These are phyloP conservation scores for Ogataea ganodermae DNA, from an alignment of 805 yeast species.

Conservation along the genomic window DNA sequence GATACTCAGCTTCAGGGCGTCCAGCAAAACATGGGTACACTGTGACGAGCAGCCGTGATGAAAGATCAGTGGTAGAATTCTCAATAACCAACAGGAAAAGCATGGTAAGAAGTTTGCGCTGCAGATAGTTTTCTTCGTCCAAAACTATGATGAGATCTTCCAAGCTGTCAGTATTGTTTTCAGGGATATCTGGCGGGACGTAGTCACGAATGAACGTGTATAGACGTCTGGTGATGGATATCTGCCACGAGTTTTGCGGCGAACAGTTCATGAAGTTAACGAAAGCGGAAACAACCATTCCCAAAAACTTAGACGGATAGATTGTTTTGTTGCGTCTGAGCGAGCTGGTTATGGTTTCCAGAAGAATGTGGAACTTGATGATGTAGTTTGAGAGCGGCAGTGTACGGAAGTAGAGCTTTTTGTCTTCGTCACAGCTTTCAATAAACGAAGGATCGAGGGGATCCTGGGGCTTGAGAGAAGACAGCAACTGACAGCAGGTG, in stretches of 20 bases:
- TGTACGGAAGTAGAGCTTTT: constrained; percentile 8
- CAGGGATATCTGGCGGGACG: constrained; percentile 47
- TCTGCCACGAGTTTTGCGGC: constrained; percentile 31
- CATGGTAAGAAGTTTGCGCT: constrained; percentile 64
- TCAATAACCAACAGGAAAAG: constrained; percentile 54
- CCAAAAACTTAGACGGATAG: constrained; percentile 78
- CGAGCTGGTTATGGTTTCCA: constrained; percentile 63
- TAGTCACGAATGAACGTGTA: constrained; percentile 64
- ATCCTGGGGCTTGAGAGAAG: constrained; percentile 31
- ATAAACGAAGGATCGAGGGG: constrained; percentile 2
- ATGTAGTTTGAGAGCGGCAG: constrained; percentile 40
- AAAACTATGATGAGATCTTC: constrained; percentile 41
- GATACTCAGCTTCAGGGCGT: neutral
- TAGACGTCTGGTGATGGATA: constrained; percentile 59
- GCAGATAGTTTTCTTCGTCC: constrained; percentile 63
- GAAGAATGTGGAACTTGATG: constrained; percentile 62
- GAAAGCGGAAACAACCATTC: constrained; percentile 64
- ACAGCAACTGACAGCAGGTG: constrained; percentile 65
- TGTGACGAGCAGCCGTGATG: constrained; percentile 8
- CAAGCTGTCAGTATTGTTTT: constrained; percentile 38
- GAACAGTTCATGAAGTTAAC: constrained; percentile 53
- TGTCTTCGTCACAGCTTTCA: constrained; percentile 17
- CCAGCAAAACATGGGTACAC: constrained; percentile 16
- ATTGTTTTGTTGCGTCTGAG: constrained; percentile 63
- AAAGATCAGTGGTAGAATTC: constrained; percentile 25